Conservation (phyloP, 1,284 basidiomycete genomes). For the Cryptococcus sp. region DNA sequence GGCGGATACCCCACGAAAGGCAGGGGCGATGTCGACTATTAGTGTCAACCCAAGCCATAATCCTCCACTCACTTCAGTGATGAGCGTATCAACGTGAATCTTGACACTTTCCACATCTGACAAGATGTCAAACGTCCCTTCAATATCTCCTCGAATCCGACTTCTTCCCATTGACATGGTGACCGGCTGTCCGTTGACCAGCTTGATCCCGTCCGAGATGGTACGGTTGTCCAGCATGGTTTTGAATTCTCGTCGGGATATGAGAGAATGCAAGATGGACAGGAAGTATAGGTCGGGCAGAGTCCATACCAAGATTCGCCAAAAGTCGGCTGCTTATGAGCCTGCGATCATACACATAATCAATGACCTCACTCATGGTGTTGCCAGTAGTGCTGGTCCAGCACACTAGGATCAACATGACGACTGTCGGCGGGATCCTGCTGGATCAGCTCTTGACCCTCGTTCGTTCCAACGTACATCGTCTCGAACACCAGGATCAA, state of each 20-base stretch:
- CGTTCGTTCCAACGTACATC: conserved; percentile 5
- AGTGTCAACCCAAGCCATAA: too few relatives aligned
- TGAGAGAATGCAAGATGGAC: conserved; percentile 9
- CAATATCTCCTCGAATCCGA: neutral
- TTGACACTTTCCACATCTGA: neutral
- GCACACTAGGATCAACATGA: conserved; percentile 7
- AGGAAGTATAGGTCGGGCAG: conserved; percentile 7
- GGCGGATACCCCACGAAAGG: neutral
- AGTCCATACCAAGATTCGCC: conserved; percentile 6
- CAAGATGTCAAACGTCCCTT: neutral
- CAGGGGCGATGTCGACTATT: neutral
- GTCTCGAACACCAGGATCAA: conserved; percentile 8
- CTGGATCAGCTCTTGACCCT: neutral
- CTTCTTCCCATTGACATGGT: neutral
- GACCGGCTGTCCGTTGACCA: neutral
- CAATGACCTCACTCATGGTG: conserved; percentile 5
- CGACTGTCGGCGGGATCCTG: conserved; percentile 12
- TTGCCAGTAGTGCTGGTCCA: conserved; percentile 1
- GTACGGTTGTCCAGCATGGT: conserved; percentile 4
- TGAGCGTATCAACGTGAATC: neutral
- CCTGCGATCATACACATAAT: neutral
- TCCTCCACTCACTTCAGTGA: neutral
- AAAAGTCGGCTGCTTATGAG: conserved; percentile 8
- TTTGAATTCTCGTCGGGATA: conserved; percentile 7
- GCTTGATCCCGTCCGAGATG: neutral